phyloP scores from a whole-genome alignment of 23 red algal species.

The Rhodosorus marinus region DNA sequence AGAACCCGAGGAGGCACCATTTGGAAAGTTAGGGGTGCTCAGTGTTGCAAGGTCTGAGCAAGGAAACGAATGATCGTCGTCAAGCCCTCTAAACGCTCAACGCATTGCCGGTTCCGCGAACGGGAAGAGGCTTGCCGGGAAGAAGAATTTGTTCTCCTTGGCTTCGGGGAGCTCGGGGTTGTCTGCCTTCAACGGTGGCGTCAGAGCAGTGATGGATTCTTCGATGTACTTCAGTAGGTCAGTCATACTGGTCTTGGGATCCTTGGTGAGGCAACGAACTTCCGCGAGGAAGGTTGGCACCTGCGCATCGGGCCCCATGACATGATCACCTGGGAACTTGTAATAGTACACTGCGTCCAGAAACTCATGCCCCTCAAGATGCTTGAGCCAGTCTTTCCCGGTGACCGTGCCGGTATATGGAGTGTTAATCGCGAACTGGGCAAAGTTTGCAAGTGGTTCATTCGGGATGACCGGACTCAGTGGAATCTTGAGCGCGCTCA shows the following conservation, averaged over 20 bases:
- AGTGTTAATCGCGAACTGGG: slow-evolving; percentile 62
- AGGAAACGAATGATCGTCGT: too few species aligned
- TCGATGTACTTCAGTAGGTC: slow-evolving; percentile 1
- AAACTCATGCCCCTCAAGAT: slow-evolving; percentile 5
- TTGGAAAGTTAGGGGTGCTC: too few species aligned
- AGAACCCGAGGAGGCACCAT: too few species aligned
- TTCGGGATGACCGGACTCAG: slow-evolving; percentile 34
- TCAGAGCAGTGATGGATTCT: slow-evolving; percentile 13
- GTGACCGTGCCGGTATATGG: slow-evolving; percentile 66
- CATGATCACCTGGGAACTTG: slow-evolving; percentile 39
- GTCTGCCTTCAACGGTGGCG: not conserved
- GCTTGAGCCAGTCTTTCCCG: slow-evolving; percentile 42
- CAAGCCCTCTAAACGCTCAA: too few species aligned
- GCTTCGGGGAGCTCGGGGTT: slow-evolving; percentile 3
- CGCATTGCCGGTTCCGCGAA: slow-evolving; percentile 1
- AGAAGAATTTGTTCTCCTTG: slow-evolving; percentile 11
- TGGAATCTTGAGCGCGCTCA: slow-evolving; percentile 52
- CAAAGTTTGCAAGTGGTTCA: slow-evolving; percentile 30
- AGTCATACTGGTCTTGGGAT: slow-evolving; percentile 5
- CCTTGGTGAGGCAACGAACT: slow-evolving; percentile 16
- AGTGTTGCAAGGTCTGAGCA: too few species aligned
- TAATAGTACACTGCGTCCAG: slow-evolving; percentile 35
- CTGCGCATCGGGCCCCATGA: slow-evolving; percentile 58
- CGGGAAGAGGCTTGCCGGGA: slow-evolving; percentile 11
- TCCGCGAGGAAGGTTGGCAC: slow-evolving; percentile 80